phyloP scores from a whole-genome alignment of 768 basidiomycete genomes.

The Suillus subaureus region DNA sequence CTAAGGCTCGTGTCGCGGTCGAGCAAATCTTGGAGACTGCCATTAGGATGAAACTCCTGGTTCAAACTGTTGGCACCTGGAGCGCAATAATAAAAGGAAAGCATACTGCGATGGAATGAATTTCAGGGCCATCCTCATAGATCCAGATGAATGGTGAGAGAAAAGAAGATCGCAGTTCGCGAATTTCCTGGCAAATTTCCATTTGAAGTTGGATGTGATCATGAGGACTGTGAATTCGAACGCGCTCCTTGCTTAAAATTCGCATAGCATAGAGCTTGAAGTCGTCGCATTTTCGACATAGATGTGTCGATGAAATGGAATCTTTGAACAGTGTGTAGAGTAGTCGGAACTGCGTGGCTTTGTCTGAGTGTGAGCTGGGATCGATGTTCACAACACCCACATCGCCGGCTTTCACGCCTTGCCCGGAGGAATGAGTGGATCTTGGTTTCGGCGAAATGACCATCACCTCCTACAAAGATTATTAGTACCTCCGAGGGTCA shows the following conservation, averaged over 20 bases:
- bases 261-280: constrained; percentile 36
- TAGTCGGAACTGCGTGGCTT: constrained; percentile 39
- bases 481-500: constrained; percentile 1
- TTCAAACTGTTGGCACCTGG: constrained; percentile 17
- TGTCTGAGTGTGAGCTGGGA: constrained; percentile 9
- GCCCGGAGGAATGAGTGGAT: constrained; percentile 34
- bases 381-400: constrained; percentile 14
- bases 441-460: constrained; percentile 45
- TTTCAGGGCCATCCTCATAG: constrained; percentile 41
- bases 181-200: constrained; percentile 38
- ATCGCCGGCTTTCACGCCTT: constrained; percentile 13
- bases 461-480: constrained; percentile 45
- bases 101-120: constrained; percentile 45
- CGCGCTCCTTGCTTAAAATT: constrained; percentile 18
- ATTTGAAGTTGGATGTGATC: constrained; percentile 30
- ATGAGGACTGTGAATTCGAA: constrained; percentile 20
- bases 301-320: constrained; percentile 13
- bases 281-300: constrained; percentile 32
- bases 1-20: constrained; percentile 36
- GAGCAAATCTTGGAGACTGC: constrained; percentile 35
- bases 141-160: constrained; percentile 41
- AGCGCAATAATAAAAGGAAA: neutral
- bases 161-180: constrained; percentile 39
- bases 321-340: constrained; percentile 19
- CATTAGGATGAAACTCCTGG: constrained; percentile 38